Evolutionary conservation across 495 filamentous ascomycete genomes (phyloP).

Genomic region (Rhypophila decipiens): DNA sequence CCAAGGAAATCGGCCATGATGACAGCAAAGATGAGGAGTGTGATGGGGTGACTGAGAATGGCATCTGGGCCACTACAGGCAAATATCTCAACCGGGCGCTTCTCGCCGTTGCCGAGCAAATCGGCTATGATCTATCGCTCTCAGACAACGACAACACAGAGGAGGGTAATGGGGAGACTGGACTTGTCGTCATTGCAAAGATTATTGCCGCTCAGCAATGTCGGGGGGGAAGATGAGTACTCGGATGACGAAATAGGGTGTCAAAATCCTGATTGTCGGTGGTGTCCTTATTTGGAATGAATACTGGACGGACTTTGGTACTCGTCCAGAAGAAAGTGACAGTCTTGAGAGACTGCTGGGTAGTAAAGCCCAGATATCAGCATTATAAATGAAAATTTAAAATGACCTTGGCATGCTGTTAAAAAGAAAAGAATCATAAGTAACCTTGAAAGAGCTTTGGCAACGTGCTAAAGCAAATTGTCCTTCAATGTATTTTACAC

Average conservation of each 20-base stretch:
- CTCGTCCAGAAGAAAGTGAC: too few relatives aligned
- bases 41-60: neutral
- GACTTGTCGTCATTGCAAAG: slow-evolving; percentile 6
- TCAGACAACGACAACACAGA: slow-evolving; percentile 4
- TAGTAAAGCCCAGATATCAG: too few relatives aligned
- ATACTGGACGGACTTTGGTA: too few relatives aligned
- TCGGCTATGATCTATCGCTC: slow-evolving; percentile 13
- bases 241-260: neutral
- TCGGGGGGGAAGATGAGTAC: slow-evolving; percentile 2
- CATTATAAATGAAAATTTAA: too few relatives aligned
- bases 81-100: slow-evolving; percentile 13
- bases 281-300: too few relatives aligned
- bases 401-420: too few relatives aligned
- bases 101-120: slow-evolving; percentile 19
- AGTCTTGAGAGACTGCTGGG: too few relatives aligned
- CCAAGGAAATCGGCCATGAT: slow-evolving; percentile 17
- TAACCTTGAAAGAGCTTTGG: too few relatives aligned
- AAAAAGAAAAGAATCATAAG: too few relatives aligned
- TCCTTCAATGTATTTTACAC: too few relatives aligned
- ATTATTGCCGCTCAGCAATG: slow-evolving; percentile 3
- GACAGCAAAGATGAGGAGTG: neutral
- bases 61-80: slow-evolving; percentile 12
- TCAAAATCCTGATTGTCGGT: too few relatives aligned
- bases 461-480: too few relatives aligned
- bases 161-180: neutral